phyloP scores from a whole-genome alignment of 257 asterid genomes.

The Salvia rosmarinus region DNA sequence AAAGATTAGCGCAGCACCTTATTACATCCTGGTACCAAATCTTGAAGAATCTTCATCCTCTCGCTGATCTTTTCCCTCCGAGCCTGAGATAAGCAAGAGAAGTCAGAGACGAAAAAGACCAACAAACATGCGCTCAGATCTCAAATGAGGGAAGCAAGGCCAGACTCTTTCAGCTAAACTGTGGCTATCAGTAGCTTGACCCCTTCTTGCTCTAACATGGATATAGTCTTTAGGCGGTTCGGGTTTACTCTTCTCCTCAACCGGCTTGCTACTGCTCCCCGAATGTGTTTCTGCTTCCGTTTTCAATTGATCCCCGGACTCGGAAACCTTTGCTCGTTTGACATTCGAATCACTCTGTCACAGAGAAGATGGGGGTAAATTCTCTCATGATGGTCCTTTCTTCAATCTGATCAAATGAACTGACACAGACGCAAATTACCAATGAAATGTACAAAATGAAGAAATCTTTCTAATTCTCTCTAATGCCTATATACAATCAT shows the following conservation, averaged over 20 bases:
- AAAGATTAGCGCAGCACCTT: conserved; percentile 49
- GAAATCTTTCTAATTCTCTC: not conserved
- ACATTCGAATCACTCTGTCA: conserved; percentile 50
- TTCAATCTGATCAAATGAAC: conserved; percentile 8
- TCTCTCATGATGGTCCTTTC: not conserved
- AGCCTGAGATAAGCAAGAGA: conserved; percentile 51
- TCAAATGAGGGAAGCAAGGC: not conserved
- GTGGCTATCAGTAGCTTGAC: conserved; percentile 98
- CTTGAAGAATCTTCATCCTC: conserved; percentile 95
- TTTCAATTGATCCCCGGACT: conserved; percentile 47
- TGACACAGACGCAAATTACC: not conserved
- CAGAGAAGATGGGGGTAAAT: conserved; percentile 20
- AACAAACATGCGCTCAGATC: not conserved
- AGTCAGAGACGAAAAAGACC: conserved; percentile 32
- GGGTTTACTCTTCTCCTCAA: conserved; percentile 52
- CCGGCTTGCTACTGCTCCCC: conserved; percentile 52
- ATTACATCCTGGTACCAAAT: conserved; percentile 94
- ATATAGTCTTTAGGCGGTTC: conserved; percentile 90
- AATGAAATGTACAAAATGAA: conserved; percentile 5
- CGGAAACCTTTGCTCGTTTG: conserved; percentile 53
- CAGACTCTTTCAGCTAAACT: conserved; percentile 90
- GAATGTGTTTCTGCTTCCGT: conserved; percentile 61
- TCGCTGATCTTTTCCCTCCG: conserved; percentile 93
- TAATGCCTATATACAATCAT: conserved; percentile 1
- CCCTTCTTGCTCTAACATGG: conserved; percentile 96